Evolutionary conservation across 306 rosid genomes (phyloP).

Genomic region (Urtica urens): DNA sequence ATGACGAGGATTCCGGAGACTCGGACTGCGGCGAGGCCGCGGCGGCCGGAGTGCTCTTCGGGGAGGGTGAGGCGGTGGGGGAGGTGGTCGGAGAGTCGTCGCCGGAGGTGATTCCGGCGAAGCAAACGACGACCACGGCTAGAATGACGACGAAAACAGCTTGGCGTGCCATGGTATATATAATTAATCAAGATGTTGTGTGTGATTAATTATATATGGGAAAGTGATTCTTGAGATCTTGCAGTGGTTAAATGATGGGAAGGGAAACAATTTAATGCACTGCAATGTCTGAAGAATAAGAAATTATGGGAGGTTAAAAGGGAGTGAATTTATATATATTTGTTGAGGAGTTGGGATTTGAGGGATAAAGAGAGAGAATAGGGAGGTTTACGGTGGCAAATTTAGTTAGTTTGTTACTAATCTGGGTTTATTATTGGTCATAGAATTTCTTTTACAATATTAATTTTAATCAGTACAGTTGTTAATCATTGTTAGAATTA

Average conservation of each 20-base stretch:
- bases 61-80: constrained; percentile 18
- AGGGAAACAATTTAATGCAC: neutral
- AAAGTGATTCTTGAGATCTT: constrained; percentile 2
- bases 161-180: constrained; percentile 34
- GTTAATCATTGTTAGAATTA: neutral
- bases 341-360: neutral
- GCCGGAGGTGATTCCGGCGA: constrained; percentile 16
- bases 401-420: too few species aligned
- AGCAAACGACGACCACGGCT: constrained; percentile 33
- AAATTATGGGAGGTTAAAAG: neutral
- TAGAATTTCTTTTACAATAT: too few species aligned
- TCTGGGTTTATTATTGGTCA: too few species aligned
- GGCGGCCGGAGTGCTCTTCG: neutral
- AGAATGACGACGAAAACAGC: constrained; percentile 26
- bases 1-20: neutral
- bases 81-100: constrained; percentile 22
- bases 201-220: neutral
- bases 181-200: neutral
- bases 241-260: neutral
- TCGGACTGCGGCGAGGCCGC: constrained; percentile 6
- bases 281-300: neutral
- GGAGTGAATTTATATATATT: constrained; percentile 4
- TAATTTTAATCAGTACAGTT: too few species aligned
- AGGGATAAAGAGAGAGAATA: neutral
- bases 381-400: neutral